Percentiles rank a stretch among this genome's conserved stretches.
phyloP scores from a whole-genome alignment of 2,329 filamentous ascomycete species.

The Cladosporium sp. region DNA sequence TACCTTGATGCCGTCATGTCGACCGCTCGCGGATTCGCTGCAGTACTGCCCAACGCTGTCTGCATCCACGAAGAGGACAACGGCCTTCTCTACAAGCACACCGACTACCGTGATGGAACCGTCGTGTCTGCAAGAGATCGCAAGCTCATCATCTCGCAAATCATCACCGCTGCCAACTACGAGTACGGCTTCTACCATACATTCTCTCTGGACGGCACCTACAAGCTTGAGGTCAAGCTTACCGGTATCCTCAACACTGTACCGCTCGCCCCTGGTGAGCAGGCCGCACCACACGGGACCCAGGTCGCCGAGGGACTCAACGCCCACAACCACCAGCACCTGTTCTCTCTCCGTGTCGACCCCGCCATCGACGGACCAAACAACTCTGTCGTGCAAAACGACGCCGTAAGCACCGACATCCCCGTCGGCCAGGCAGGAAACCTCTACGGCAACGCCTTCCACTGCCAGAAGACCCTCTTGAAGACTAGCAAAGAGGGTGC shows the following conservation, averaged over 20 bases:
- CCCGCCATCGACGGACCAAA: constrained; percentile 60
- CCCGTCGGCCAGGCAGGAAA: constrained; percentile 41
- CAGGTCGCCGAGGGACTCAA: constrained; percentile 64
- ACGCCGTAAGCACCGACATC: constrained; percentile 49
- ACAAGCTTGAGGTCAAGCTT: constrained; percentile 62
- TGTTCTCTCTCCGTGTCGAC: constrained; percentile 66
- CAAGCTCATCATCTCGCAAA: constrained; percentile 66
- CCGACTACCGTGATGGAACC: constrained; percentile 64
- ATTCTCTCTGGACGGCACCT: constrained; percentile 63
- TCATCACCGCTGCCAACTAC: constrained; percentile 70
- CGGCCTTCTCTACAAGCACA: constrained; percentile 70
- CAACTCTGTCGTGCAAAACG: constrained; percentile 56
- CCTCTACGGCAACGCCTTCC: constrained; percentile 62
- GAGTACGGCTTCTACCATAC: constrained; percentile 68
- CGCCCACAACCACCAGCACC: constrained; percentile 70
- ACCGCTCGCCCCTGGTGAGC: constrained; percentile 50
- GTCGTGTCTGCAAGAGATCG: constrained; percentile 63
- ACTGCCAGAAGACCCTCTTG: constrained; percentile 45
- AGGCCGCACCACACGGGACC: constrained; percentile 50
- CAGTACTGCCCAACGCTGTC: constrained; percentile 59
- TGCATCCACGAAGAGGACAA: constrained; percentile 71
- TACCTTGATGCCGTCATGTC: constrained; percentile 62
- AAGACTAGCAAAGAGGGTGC: constrained; percentile 24
- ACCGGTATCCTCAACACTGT: constrained; percentile 67
- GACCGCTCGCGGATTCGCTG: constrained; percentile 55